Evolutionary conservation across 768 basidiomycete genomes (phyloP), one percentile per base, ranked within the genome.

Genomic region (Porpolomopsis calyptriformis): DNA sequence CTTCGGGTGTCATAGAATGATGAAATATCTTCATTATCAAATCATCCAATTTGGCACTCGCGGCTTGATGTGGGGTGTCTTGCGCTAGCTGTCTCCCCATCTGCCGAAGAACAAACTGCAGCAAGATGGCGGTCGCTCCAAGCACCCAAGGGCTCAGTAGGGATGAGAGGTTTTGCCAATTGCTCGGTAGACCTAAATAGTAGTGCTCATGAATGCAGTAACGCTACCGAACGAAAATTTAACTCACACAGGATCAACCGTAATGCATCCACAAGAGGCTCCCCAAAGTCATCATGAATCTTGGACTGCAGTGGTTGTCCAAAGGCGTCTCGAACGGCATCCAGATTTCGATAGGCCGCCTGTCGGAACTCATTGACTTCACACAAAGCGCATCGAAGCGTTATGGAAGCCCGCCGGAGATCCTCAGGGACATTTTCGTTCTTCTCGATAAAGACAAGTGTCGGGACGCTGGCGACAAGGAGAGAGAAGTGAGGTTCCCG

Each of bases 111-210:
- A 80, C 76, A 31, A 89, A 73, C 48, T 86, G 82, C 50, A 88
- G 72, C 53, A 86, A 81, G 45, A 88, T 82, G 4, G 82, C 80
- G 0, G 88, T 87, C 2, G 84, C 83, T 8, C 83, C 77, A 20
- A 89, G 74, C 55, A 83, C 85, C 85, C 87, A 90, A 0, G 85
- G 87, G 50, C 83, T 87, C 23, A 89, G 65, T 25, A 84, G 65
- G 8, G 77, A 78, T 0, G 77, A 78, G 10, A 81, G 72, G 49
- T 73, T 69, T 16, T 77, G 74, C 72, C 77, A 80, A 45, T 73
- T 76, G 41, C 71, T 43, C 11, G 42, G 29, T 72, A 42, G 75
- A 64, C 31, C 76, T 75, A 16, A 72, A 43, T 18, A 9, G 22
- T 8, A 9, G 16, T 19, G 23, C 18, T 2, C 22, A n/a, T 38